Evolutionary conservation across 345 rosid genomes (phyloP).

Genomic region (Anacardium occidentale): DNA sequence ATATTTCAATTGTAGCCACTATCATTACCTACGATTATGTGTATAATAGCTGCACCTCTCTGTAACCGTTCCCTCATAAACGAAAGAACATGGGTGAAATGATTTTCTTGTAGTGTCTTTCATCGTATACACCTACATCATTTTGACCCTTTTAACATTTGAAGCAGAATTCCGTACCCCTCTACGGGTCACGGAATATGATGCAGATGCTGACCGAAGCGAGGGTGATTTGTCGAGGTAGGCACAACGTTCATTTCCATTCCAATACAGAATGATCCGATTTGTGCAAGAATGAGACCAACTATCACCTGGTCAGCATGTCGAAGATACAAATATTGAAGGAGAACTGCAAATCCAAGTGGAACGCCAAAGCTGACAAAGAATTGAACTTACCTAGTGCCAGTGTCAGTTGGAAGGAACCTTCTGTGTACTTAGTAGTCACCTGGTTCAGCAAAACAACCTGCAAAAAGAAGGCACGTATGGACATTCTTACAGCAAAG

Average conservation of each 20-base stretch:
- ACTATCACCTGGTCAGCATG: conserved; percentile 69
- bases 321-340: no score
- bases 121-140: conserved; percentile 41
- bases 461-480: conserved; percentile 36
- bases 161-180: conserved; percentile 68
- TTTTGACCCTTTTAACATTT: conserved; percentile 53
- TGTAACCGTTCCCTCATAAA: no score
- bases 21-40: no score
- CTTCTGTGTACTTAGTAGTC: conserved; percentile 70
- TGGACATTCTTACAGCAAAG: no score
- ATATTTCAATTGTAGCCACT: not conserved
- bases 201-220: conserved; percentile 75
- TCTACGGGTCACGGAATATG: conserved; percentile 66
- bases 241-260: conserved; percentile 72
- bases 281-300: conserved; percentile 95
- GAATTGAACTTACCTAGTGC: conserved; percentile 60
- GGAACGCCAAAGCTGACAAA: conserved; percentile 1
- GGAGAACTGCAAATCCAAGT: not conserved
- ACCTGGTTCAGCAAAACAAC: conserved; percentile 90
- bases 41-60: not conserved
- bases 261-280: conserved; percentile 82
- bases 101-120: not conserved
- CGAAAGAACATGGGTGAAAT: conserved; percentile 3
- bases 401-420: conserved; percentile 79
- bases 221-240: conserved; percentile 85